Evolutionary conservation across 2,329 filamentous ascomycete species (phyloP), one percentile per base, ranked within the genome.

Genomic region (Microcyclosporella mali): DNA sequence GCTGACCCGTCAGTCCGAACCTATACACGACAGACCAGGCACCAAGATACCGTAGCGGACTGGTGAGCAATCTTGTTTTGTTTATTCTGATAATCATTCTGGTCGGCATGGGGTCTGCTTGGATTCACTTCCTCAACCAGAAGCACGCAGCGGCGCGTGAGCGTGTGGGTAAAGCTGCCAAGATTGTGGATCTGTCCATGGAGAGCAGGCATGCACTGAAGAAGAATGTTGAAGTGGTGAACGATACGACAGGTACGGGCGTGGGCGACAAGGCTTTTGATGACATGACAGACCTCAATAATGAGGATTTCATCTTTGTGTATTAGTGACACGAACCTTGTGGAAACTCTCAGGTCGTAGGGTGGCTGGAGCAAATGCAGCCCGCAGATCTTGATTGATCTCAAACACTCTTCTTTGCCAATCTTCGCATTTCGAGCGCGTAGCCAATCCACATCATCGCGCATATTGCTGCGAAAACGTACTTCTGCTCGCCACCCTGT

Each of bases 241-340:
- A 53, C 15, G 58, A 56, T 43, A 62, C 65, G 27, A 57, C 63
- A 10, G 63, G 28, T 19, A 49, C 47, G 1, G 52, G 47, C 16
- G 56, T 59, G 9, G 67, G 71, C 1, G 70, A 75, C 18, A 70
- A 73, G 50, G 70, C 73, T 1, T 77, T 78, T 54, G 72, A 74
- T 37, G 79, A 84, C 56, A 61, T 74, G 14, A 81, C 77, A 12
- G 78, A 82, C 57, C 60, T 76, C 53, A 66, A 75, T 61, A 82
- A 82, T 48, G 78, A 82, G 54, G 78, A 82, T 47, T 82, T 82
- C 53, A 69, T 81, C 6, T 82, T 77, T 60, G 70, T 81, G 2
- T 78, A 68, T 38, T 74, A 50, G 49, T 14, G 16, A 11, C 11
- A 25, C 10, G 28, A 42, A 27, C 33, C 29, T 30, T n/a, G n/a